Percentiles rank a stretch among this genome's conserved stretches.
Evolutionary conservation across 2,329 filamentous ascomycete genomes (phyloP).

Genomic region (Plenodomus lindquistii): DNA sequence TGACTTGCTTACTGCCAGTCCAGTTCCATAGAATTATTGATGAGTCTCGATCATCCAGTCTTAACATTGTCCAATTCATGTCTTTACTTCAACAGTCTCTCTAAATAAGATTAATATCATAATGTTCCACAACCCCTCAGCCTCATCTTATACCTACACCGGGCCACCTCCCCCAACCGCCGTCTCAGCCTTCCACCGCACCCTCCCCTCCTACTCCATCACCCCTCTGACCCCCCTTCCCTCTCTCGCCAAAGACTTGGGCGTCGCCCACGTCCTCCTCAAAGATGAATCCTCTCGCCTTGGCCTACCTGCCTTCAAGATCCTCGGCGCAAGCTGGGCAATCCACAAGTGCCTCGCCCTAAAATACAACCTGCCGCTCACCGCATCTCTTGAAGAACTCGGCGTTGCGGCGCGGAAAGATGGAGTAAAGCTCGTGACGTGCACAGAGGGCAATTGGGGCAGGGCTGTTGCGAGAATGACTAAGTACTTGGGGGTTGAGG

Average conservation of each 20-base stretch:
- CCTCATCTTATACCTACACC: slow-evolving; percentile 24
- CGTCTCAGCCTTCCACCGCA: slow-evolving; percentile 57
- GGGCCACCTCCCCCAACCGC: slow-evolving; percentile 12
- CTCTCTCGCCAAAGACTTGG: slow-evolving; percentile 60
- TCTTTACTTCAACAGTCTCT: no score
- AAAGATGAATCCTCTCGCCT: slow-evolving; percentile 74
- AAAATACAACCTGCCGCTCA: slow-evolving; percentile 50
- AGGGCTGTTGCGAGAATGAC: slow-evolving; percentile 73
- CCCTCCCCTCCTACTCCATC: slow-evolving; percentile 59
- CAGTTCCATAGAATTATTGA: neutral
- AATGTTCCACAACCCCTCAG: slow-evolving; percentile 36
- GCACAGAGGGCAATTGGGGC: slow-evolving; percentile 78
- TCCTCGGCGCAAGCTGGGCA: slow-evolving; percentile 78
- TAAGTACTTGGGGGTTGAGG: slow-evolving; percentile 58
- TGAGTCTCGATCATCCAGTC: no score
- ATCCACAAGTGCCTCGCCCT: slow-evolving; percentile 61
- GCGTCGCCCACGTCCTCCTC: slow-evolving; percentile 58
- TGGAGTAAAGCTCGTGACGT: slow-evolving; percentile 59
- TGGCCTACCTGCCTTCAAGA: slow-evolving; percentile 76
- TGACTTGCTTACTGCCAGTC: neutral
- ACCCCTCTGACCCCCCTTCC: slow-evolving; percentile 61
- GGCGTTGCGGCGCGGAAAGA: slow-evolving; percentile 26
- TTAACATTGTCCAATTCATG: no score
- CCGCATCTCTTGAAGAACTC: slow-evolving; percentile 52
- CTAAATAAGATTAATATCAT: neutral